These are phyloP conservation scores for Colletotrichum camelliae DNA, from an alignment of 2,329 filamentous ascomycete genomes.

Conservation along the genomic window DNA sequence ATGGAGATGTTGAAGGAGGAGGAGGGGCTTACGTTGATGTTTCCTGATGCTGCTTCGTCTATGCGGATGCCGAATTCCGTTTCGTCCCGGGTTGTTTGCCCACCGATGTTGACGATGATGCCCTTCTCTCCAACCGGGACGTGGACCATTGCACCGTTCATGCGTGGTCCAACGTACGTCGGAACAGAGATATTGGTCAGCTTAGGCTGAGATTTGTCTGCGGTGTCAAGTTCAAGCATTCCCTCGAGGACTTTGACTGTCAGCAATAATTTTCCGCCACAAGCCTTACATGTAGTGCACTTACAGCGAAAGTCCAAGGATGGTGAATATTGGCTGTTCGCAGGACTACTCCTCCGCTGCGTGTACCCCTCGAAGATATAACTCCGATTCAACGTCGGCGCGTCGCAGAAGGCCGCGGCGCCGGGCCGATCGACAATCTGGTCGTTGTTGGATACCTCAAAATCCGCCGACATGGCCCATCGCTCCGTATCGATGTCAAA, in stretches of 20 bases:
- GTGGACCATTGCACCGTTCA: constrained; percentile 27
- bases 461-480: not conserved
- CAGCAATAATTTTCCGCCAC: not conserved
- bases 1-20: not conserved
- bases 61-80: constrained; percentile 12
- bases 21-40: not conserved
- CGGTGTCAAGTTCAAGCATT: constrained; percentile 22
- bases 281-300: not conserved
- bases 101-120: constrained; percentile 22
- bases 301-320: constrained; percentile 17
- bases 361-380: constrained; percentile 24
- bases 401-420: constrained; percentile 23
- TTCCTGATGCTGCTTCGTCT: not conserved
- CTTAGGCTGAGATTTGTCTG: constrained; percentile 2
- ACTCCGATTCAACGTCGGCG: constrained; percentile 18
- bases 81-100: constrained; percentile 16
- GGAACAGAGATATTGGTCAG: constrained; percentile 26
- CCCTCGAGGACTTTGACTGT: constrained; percentile 17
- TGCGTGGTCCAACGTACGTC: constrained; percentile 22
- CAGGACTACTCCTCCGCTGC: constrained; percentile 18
- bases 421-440: constrained; percentile 18
- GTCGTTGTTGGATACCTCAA: constrained; percentile 12
- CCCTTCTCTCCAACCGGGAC: constrained; percentile 23
- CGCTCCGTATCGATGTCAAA: not conserved
- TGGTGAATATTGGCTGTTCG: constrained; percentile 11